phyloP scores from a whole-genome alignment of 176 grass and related monocot species.

The Leersia perrieri region DNA sequence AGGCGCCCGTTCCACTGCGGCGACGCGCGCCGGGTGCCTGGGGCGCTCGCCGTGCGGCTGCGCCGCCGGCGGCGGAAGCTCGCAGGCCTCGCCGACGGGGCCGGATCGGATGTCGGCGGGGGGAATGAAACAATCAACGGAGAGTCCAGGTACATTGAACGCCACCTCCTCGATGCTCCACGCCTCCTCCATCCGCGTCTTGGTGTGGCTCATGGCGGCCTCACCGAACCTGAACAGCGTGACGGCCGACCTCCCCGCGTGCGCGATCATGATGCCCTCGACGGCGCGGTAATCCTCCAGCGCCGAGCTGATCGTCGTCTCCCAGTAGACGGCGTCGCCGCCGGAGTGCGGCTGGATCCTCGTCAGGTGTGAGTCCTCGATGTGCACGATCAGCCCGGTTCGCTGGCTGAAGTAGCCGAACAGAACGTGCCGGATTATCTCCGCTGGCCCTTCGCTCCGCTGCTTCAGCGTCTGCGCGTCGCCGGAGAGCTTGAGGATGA shows the following conservation, averaged over 20 bases:
- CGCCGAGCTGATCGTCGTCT: slow-evolving; percentile 77
- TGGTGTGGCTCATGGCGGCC: slow-evolving; percentile 89
- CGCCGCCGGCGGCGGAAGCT: slow-evolving; percentile 40
- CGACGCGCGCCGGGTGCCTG: slow-evolving; percentile 43
- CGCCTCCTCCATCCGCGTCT: slow-evolving; percentile 91
- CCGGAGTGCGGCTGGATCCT: slow-evolving; percentile 76
- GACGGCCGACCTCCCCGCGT: slow-evolving; percentile 62
- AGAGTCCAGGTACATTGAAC: slow-evolving; percentile 86
- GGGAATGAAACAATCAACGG: slow-evolving; percentile 92
- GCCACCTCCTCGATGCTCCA: slow-evolving; percentile 98
- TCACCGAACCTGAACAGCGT: slow-evolving; percentile 93
- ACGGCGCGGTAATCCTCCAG: slow-evolving; percentile 77
- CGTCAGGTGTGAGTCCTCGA: slow-evolving; percentile 91
- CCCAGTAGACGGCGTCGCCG: slow-evolving; percentile 91
- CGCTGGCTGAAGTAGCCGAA: slow-evolving; percentile 98
- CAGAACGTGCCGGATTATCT: slow-evolving; percentile 90
- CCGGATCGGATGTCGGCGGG: slow-evolving; percentile 78
- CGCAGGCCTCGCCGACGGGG: slow-evolving; percentile 60
- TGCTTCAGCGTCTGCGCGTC: slow-evolving; percentile 70
- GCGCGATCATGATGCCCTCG: slow-evolving; percentile 90
- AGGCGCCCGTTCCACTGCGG: slow-evolving; percentile 30
- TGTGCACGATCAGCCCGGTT: slow-evolving; percentile 70
- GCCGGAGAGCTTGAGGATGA: slow-evolving; percentile 83
- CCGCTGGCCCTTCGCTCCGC: slow-evolving; percentile 86
- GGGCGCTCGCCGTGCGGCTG: slow-evolving; percentile 34